phyloP scores from a whole-genome alignment of 1,284 basidiomycete species.

The Inonotus hispidus region DNA sequence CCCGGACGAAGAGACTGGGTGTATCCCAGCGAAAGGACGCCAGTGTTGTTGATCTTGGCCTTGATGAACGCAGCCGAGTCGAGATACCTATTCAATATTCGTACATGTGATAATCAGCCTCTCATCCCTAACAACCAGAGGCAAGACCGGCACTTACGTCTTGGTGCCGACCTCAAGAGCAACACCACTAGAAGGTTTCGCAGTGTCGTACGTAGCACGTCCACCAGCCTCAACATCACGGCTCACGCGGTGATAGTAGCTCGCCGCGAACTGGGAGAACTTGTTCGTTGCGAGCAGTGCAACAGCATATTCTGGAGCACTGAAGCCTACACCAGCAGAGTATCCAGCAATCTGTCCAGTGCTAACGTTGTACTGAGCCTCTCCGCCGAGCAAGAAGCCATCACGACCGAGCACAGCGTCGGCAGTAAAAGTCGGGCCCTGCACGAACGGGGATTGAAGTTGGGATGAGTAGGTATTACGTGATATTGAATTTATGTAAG shows the following conservation, averaged over 20 bases:
- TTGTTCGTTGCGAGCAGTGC: conserved; percentile 95
- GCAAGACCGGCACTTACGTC: conserved; percentile 51
- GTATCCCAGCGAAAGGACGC: conserved; percentile 87
- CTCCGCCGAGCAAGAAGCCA: conserved; percentile 95
- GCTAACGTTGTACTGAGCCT: conserved; percentile 95
- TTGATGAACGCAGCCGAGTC: conserved; percentile 92
- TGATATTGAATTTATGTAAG: not conserved
- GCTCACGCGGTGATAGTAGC: conserved; percentile 98
- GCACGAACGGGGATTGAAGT: not conserved
- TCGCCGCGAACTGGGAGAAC: conserved; percentile 90
- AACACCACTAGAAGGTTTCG: conserved; percentile 84
- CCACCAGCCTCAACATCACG: conserved; percentile 96
- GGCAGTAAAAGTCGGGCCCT: conserved; percentile 96
- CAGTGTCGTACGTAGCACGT: conserved; percentile 96
- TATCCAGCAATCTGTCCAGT: conserved; percentile 91
- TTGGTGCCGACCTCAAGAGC: conserved; percentile 96
- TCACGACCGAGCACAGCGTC: conserved; percentile 95
- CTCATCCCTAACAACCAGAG: not conserved
- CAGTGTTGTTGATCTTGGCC: conserved; percentile 98
- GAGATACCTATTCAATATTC: conserved; percentile 51
- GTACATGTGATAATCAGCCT: not conserved
- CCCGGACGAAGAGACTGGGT: conserved; percentile 92
- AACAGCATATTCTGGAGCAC: conserved; percentile 95
- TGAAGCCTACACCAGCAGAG: conserved; percentile 90
- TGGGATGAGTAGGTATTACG: not conserved